Conservation (phyloP, 139 green algal genomes). For the Tetraselmis chui region DNA sequence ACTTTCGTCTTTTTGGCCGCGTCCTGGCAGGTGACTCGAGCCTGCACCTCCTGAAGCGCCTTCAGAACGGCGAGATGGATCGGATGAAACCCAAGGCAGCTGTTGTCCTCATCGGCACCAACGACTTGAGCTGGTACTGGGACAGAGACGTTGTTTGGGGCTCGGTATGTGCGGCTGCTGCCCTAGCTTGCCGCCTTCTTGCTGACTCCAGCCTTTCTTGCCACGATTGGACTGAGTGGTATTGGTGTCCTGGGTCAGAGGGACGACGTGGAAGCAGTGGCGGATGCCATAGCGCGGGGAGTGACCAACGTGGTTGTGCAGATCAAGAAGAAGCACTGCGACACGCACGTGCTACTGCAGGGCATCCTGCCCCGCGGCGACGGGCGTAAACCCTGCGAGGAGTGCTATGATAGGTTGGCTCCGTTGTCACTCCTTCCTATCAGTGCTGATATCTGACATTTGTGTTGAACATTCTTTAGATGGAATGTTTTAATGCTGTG, state of each 20-base stretch:
- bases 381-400: background rate
- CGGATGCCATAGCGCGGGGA: background rate
- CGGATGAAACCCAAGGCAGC: background rate
- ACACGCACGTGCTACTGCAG: background rate
- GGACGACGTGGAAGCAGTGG: background rate
- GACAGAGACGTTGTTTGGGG: background rate
- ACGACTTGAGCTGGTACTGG: background rate
- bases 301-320: background rate
- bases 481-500: no score
- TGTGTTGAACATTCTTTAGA: no score
- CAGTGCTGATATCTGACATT: background rate
- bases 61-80: background rate
- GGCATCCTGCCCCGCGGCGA: background rate
- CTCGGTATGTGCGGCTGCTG: background rate
- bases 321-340: background rate
- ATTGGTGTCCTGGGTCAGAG: background rate
- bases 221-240: background rate
- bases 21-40: background rate
- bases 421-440: no score
- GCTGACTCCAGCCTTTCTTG: background rate
- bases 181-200: background rate
- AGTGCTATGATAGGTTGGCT: background rate
- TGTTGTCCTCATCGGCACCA: background rate
- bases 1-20: no score
- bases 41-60: background rate